Evolutionary conservation across 345 rosid species (phyloP).

Genomic region (Excoecaria agallocha): DNA sequence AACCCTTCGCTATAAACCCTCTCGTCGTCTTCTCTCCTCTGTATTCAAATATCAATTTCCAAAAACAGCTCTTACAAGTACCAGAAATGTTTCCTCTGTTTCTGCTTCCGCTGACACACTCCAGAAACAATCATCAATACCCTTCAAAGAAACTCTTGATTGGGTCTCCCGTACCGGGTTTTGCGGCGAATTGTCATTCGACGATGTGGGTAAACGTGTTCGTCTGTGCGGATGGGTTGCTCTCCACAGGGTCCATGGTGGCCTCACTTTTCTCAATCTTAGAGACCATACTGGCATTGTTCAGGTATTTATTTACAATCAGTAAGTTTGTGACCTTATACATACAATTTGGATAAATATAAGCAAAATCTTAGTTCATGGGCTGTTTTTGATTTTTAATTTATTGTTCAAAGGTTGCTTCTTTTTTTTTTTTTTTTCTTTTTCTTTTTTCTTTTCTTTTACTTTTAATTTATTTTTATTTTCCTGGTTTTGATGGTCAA

Average conservation of each 20-base stretch:
- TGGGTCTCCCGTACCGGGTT: constrained; percentile 70
- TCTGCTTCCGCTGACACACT: constrained; percentile 33
- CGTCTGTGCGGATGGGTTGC: constrained; percentile 98
- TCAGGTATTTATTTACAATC: constrained; percentile 43
- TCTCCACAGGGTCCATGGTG: constrained; percentile 81
- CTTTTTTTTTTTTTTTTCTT: background rate
- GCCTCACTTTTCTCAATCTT: constrained; percentile 86
- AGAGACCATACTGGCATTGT: constrained; percentile 95
- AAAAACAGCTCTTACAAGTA: constrained; percentile 18
- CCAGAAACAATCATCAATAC: constrained; percentile 6
- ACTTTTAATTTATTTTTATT: too few relatives aligned
- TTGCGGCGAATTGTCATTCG: constrained; percentile 63
- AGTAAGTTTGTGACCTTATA: background rate
- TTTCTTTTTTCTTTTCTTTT: too few relatives aligned
- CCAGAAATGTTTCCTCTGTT: constrained; percentile 25
- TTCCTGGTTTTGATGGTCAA: background rate
- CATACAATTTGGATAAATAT: background rate
- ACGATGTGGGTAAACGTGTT: constrained; percentile 74
- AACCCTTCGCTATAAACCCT: constrained; percentile 22
- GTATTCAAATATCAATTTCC: constrained; percentile 18
- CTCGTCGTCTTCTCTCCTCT: constrained; percentile 15
- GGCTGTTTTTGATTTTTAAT: background rate
- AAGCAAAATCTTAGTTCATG: too few relatives aligned
- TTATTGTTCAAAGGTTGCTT: background rate
- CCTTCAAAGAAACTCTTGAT: constrained; percentile 37